Conservation (phyloP, 2,329 filamentous ascomycete species). For the Cladosporium phlei region DNA sequence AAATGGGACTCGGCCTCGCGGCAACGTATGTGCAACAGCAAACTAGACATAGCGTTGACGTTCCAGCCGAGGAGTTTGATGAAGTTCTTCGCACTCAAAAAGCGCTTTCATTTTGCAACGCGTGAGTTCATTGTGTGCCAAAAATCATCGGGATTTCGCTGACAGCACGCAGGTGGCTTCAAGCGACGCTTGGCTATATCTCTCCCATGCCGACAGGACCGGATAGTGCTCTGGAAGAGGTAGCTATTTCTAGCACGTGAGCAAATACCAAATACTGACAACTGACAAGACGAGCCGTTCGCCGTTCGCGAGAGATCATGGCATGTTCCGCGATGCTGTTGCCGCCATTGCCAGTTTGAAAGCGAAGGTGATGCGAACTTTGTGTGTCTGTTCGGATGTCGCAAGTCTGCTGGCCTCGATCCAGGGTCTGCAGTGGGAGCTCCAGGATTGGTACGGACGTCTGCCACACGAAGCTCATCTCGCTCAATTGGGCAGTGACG, state of each 20-base stretch:
- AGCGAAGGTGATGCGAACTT: not conserved
- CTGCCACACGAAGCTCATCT: conserved; percentile 1
- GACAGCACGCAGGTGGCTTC: not conserved
- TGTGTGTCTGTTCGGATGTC: not conserved
- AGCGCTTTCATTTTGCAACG: not conserved
- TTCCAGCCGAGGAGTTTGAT: not conserved
- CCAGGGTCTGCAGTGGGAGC: not conserved
- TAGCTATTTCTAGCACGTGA: too few relatives aligned
- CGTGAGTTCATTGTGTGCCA: not conserved
- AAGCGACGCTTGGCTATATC: conserved; percentile 1
- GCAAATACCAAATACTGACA: too few relatives aligned
- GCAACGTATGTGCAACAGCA: not conserved
- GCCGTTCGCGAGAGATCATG: not conserved
- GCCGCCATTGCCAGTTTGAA: conserved; percentile 1
- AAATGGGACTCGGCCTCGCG: not conserved
- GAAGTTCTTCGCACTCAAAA: not conserved
- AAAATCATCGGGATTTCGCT: not conserved
- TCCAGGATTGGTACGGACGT: not conserved
- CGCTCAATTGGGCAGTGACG: not conserved
- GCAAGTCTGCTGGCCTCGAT: not conserved
- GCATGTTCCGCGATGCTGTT: not conserved
- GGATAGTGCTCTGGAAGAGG: not conserved
- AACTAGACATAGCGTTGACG: too few relatives aligned
- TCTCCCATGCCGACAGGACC: not conserved
- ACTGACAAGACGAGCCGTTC: not conserved